phyloP scores from a whole-genome alignment of 1,139 yeast species.

The Candida smagusa region DNA sequence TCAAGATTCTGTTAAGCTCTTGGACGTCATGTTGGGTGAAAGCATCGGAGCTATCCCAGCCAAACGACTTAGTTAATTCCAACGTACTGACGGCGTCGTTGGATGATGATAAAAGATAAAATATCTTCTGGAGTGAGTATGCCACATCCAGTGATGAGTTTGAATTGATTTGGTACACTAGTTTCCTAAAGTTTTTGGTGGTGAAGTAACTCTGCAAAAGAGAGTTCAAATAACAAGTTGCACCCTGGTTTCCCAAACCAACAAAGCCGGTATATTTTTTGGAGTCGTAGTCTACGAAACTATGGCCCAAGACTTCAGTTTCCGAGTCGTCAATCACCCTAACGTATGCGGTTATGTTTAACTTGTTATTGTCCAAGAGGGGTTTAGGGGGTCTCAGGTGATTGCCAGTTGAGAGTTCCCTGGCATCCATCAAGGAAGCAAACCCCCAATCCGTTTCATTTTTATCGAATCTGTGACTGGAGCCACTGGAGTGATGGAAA shows the following conservation, averaged over 20 bases:
- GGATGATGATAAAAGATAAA: slow-evolving; percentile 74
- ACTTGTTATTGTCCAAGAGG: slow-evolving; percentile 52
- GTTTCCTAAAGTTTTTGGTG: slow-evolving; percentile 75
- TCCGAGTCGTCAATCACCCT: slow-evolving; percentile 74
- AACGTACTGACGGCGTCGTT: slow-evolving; percentile 75
- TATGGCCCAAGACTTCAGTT: slow-evolving; percentile 96
- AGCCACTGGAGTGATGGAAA: slow-evolving; percentile 58
- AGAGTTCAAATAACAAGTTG: slow-evolving; percentile 94
- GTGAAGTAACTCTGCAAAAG: slow-evolving; percentile 85
- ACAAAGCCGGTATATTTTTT: slow-evolving; percentile 85
- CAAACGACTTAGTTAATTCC: slow-evolving; percentile 87
- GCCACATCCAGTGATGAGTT: slow-evolving; percentile 45
- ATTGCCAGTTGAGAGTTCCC: slow-evolving; percentile 35
- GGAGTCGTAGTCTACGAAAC: slow-evolving; percentile 80
- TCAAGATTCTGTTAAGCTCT: slow-evolving; percentile 88
- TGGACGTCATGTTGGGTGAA: slow-evolving; percentile 98
- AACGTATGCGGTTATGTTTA: slow-evolving; percentile 75
- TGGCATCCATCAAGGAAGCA: slow-evolving; percentile 65
- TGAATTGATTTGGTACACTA: slow-evolving; percentile 68
- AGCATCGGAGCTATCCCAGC: slow-evolving; percentile 96
- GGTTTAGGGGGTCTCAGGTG: slow-evolving; percentile 23
- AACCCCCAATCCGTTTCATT: slow-evolving; percentile 96
- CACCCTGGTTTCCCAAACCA: slow-evolving; percentile 95
- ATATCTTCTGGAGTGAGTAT: slow-evolving; percentile 80
- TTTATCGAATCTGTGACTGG: slow-evolving; percentile 75